phyloP scores from a whole-genome alignment of 768 basidiomycete genomes.

The Boletellus sp. region DNA sequence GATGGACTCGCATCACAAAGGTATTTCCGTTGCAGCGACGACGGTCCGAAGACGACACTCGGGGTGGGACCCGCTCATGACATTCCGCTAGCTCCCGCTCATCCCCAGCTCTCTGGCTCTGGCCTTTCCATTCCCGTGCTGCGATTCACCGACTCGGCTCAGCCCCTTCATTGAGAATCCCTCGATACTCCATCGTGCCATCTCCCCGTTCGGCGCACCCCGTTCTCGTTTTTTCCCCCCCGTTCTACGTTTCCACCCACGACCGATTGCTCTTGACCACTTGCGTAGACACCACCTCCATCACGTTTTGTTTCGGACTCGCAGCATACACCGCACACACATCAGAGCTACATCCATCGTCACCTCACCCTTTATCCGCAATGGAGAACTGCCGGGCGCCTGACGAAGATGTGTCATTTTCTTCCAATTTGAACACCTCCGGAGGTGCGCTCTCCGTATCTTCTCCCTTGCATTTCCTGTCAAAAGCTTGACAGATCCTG shows the following conservation, averaged over 20 bases:
- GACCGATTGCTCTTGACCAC: not conserved
- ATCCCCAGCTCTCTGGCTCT: not conserved
- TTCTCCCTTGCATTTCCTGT: slow-evolving; percentile 6
- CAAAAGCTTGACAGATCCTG: slow-evolving; percentile 10
- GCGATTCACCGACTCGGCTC: slow-evolving; percentile 9
- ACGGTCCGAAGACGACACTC: not conserved
- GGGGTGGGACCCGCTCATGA: not conserved
- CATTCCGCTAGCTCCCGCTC: not conserved
- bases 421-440: slow-evolving; percentile 13
- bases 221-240: not conserved
- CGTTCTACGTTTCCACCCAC: not conserved
- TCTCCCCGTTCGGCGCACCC: slow-evolving; percentile 3
- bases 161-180: slow-evolving; percentile 14
- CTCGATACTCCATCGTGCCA: not conserved
- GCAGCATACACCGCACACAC: slow-evolving; percentile 7
- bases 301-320: not conserved
- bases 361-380: slow-evolving; percentile 9
- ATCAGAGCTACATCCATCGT: not conserved
- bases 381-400: slow-evolving; percentile 24
- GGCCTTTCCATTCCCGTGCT: slow-evolving; percentile 3
- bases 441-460: slow-evolving; percentile 27
- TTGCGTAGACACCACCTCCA: not conserved
- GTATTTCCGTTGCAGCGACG: not conserved
- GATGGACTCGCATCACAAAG: not conserved
- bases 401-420: slow-evolving; percentile 10